These are phyloP conservation scores for Kluyveromyces sp. DNA, from an alignment of 1,139 yeast genomes.

Conservation along the genomic window DNA sequence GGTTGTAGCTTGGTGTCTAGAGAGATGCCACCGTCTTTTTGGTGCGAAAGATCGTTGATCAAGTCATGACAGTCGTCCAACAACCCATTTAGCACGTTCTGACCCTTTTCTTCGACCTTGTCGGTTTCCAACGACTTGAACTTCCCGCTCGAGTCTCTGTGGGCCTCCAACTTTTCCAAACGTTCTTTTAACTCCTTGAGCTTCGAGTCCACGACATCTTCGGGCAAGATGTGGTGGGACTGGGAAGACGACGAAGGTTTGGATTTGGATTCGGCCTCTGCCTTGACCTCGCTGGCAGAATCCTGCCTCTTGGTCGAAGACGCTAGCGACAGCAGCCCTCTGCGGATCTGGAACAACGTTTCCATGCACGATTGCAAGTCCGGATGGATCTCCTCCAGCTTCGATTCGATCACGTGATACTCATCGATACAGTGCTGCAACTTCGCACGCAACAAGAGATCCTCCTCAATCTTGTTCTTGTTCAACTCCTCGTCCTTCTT, in stretches of 20 bases:
- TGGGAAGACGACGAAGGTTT: no score
- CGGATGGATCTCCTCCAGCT: conserved; percentile 49
- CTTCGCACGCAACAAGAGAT: conserved; percentile 48
- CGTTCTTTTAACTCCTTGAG: conserved; percentile 34
- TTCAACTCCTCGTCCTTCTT: conserved; percentile 22
- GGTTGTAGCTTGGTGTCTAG: conserved; percentile 44
- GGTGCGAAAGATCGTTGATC: conserved; percentile 61
- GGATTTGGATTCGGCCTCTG: conserved; percentile 6
- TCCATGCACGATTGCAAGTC: conserved; percentile 47
- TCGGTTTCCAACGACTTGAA: conserved; percentile 35
- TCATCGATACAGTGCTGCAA: conserved; percentile 50
- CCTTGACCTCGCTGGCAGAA: not conserved
- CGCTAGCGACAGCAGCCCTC: conserved; percentile 44
- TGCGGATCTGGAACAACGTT: conserved; percentile 45
- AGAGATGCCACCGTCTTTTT: conserved; percentile 37
- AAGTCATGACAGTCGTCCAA: conserved; percentile 77
- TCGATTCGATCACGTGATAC: conserved; percentile 44
- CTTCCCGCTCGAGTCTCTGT: conserved; percentile 39
- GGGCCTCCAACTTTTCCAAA: conserved; percentile 36
- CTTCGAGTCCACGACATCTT: conserved; percentile 19
- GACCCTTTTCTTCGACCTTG: conserved; percentile 38
- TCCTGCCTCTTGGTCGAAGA: conserved; percentile 28
- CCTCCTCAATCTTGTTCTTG: conserved; percentile 45
- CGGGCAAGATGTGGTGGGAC: conserved; percentile 10
- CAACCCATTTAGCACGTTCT: conserved; percentile 60